phyloP scores from a whole-genome alignment of 2,329 filamentous ascomycete species.

The Diaporthe ampelina region DNA sequence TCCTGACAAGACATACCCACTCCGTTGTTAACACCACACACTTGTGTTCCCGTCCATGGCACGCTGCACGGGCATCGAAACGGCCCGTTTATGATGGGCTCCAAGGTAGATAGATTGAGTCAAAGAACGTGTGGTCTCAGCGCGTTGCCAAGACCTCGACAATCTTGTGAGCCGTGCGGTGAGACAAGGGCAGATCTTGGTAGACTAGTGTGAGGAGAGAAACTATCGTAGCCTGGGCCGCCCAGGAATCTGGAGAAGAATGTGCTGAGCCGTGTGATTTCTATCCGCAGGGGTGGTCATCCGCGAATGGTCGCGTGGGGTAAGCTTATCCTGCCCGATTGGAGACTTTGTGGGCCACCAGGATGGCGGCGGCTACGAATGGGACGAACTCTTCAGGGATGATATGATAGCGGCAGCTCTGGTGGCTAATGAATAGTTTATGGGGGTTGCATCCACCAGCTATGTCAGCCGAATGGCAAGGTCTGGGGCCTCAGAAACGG shows the following conservation, averaged over 20 bases:
- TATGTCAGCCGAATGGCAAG: conserved; percentile 15
- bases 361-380: conserved; percentile 5
- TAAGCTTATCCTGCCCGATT: conserved; percentile 9
- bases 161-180: conserved; percentile 16
- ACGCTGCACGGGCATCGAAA: conserved; percentile 28
- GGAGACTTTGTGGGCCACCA: conserved; percentile 1
- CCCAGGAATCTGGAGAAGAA: conserved; percentile 15
- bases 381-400: conserved; percentile 26
- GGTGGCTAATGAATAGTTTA: conserved; percentile 1
- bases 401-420: background rate
- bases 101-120: conserved; percentile 2
- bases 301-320: conserved; percentile 27
- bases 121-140: conserved; percentile 23
- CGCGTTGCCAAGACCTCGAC: conserved; percentile 13
- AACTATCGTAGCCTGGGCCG: conserved; percentile 8
- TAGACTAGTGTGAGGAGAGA: conserved; percentile 3
- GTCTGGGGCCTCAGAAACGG: conserved; percentile 10
- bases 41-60: conserved; percentile 7
- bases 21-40: conserved; percentile 14
- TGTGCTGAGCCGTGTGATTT: conserved; percentile 28
- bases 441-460: conserved; percentile 14
- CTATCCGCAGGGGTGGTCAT: conserved; percentile 17
- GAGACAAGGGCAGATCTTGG: conserved; percentile 24
- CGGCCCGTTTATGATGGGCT: conserved; percentile 18
- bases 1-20: conserved; percentile 2